Evolutionary conservation across 75 land plant species (phyloP), one percentile per base, ranked within the genome.

Genomic region (Larix kaempferi): DNA sequence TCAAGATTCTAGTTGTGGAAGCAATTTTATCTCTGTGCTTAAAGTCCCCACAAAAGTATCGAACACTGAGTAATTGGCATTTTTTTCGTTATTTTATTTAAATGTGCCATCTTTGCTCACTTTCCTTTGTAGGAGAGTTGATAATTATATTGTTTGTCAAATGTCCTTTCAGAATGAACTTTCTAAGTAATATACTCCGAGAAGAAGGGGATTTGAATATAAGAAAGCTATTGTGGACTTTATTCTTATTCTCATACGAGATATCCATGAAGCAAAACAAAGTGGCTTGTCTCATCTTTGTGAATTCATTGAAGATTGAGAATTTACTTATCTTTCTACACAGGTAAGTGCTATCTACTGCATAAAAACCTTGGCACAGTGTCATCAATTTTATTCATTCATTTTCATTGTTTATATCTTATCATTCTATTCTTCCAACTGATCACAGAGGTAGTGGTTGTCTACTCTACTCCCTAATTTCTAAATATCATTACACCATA

Each of bases 131-230:
- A n/a, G 29, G 39, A 44, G 27, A 23, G 33, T 12, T 44, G 44
- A 33, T 62, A 78, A 62, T 16, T 66, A 44, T 61, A 27, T 52
- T 66, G 54, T 29, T 44, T 78, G 59, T 65, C 54, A 65, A 5
- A 59, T 74, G 15, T 4, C 56, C 75, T 58, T 80, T 29, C 83
- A 96, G 97, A 84, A 96, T 96, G 99, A 96, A 94, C 75, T 96
- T 96, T 78, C 84, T 96, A 37, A 96, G 99, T 90, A 93, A 89
- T 66, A 96, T 94, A 67, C 87, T 96, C 4, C 84, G 99, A 67
- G 99, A 96, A 78, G 99, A 96, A 83, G 99, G 99, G 97, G 96
- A 16, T 96, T 96, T 90, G 99, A 94, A 59, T 96, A 94, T 78
- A 96, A 96, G 74, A 96, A 96, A 82, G 99, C 96, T 22, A 93